Evolutionary conservation across 2,329 filamentous ascomycete genomes (phyloP).

Genomic region (Hypoxylon sp.): DNA sequence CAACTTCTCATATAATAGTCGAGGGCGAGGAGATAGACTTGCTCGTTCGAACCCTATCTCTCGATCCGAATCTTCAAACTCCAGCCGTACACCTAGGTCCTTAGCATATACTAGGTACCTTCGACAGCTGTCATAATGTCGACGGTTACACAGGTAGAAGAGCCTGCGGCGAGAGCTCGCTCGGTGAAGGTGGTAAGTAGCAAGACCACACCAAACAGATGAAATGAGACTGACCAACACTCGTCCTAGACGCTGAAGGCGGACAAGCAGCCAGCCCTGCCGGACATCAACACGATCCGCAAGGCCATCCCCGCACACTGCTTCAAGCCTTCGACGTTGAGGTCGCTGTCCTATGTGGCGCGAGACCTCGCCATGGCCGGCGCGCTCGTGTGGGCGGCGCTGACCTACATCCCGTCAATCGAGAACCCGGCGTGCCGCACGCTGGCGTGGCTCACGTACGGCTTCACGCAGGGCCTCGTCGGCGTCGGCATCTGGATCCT

Average conservation of each 20-base stretch:
- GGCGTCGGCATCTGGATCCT: slow-evolving; percentile 76
- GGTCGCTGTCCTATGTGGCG: slow-evolving; percentile 62
- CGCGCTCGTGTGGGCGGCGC: slow-evolving; percentile 57
- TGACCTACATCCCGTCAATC: slow-evolving; percentile 62
- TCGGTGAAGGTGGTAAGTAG: slow-evolving; percentile 25
- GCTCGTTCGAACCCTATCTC: neutral
- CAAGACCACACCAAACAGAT: neutral
- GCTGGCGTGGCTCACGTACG: slow-evolving; percentile 64
- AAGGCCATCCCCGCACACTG: slow-evolving; percentile 67
- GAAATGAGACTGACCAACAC: slow-evolving; percentile 3
- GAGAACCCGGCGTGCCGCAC: slow-evolving; percentile 53
- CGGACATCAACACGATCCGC: slow-evolving; percentile 57
- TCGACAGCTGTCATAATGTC: slow-evolving; percentile 22
- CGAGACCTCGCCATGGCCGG: slow-evolving; percentile 62
- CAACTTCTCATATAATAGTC: neutral
- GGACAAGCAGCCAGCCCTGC: slow-evolving; percentile 45
- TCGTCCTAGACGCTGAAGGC: slow-evolving; percentile 23
- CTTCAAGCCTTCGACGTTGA: slow-evolving; percentile 62
- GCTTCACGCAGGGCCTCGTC: slow-evolving; percentile 69
- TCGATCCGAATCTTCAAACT: neutral
- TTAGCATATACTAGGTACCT: neutral
- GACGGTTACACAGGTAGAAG: slow-evolving; percentile 35
- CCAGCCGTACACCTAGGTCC: no score
- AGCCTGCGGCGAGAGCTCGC: slow-evolving; percentile 24
- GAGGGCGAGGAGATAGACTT: slow-evolving; percentile 3